These are phyloP conservation scores for Begonia fuchsioides DNA, from an alignment of 306 rosid species.

Conservation along the genomic window DNA sequence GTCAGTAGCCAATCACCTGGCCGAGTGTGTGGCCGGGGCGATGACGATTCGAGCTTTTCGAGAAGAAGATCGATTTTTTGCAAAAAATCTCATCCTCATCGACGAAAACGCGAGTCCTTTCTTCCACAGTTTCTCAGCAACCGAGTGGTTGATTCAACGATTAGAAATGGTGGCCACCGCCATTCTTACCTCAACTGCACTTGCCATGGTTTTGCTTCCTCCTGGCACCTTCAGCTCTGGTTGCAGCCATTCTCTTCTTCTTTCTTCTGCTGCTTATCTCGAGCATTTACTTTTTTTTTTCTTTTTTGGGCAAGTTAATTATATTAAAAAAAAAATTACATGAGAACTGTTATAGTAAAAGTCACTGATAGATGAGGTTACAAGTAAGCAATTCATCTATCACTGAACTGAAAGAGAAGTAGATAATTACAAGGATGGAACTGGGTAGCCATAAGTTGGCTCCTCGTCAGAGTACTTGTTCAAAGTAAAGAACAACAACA, in stretches of 20 bases:
- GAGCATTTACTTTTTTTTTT: too few relatives aligned
- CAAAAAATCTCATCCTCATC: constrained; percentile 36
- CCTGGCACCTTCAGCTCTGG: constrained; percentile 60
- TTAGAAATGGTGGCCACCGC: constrained; percentile 52
- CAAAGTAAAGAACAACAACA: too few relatives aligned
- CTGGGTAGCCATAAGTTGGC: too few relatives aligned
- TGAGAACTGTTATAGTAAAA: too few relatives aligned
- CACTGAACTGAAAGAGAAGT: too few relatives aligned
- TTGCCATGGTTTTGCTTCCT: constrained; percentile 70
- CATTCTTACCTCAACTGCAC: constrained; percentile 51
- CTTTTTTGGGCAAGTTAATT: too few relatives aligned
- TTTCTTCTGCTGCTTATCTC: not conserved
- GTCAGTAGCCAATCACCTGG: constrained; percentile 62
- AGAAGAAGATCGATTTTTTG: constrained; percentile 55
- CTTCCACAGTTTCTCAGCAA: constrained; percentile 63
- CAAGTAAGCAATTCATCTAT: too few relatives aligned
- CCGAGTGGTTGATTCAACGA: constrained; percentile 80
- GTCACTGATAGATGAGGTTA: too few relatives aligned
- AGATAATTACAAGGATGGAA: too few relatives aligned
- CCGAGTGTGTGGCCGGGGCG: constrained; percentile 78
- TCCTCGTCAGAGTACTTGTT: too few relatives aligned
- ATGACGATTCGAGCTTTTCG: constrained; percentile 72
- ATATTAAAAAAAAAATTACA: too few relatives aligned
- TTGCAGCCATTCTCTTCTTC: constrained; percentile 9
- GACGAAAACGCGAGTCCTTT: constrained; percentile 66